Conservation (phyloP, 768 basidiomycete genomes). For the Leccinum ochraceum region DNA sequence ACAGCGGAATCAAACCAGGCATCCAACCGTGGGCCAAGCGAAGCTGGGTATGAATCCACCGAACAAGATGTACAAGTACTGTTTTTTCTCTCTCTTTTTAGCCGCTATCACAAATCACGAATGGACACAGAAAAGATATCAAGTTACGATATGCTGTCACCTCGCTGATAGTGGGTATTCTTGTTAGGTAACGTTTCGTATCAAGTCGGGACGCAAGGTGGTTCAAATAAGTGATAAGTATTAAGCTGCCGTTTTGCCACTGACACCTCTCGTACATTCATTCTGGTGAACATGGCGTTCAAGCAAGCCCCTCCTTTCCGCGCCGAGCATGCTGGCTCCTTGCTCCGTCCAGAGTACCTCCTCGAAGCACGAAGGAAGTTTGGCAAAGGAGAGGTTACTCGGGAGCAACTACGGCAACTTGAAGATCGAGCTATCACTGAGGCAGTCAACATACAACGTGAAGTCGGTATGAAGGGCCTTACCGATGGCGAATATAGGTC, state of each 20-base stretch:
- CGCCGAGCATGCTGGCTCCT: slow-evolving; percentile 46
- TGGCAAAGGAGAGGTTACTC: slow-evolving; percentile 35
- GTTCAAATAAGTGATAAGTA: too few relatives aligned
- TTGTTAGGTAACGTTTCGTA: background rate
- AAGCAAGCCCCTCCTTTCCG: slow-evolving; percentile 42
- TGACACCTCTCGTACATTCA: background rate
- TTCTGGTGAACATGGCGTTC: slow-evolving; percentile 12
- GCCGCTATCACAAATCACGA: too few relatives aligned
- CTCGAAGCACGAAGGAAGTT: slow-evolving; percentile 39
- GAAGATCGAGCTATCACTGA: slow-evolving; percentile 41
- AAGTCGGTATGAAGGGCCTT: background rate
- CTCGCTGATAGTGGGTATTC: too few relatives aligned
- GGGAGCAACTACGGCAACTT: slow-evolving; percentile 36
- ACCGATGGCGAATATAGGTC: background rate
- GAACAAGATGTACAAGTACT: too few relatives aligned
- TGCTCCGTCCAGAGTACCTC: slow-evolving; percentile 42
- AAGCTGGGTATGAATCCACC: too few relatives aligned
- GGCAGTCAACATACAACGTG: slow-evolving; percentile 36
- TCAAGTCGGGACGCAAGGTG: too few relatives aligned
- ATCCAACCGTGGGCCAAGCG: too few relatives aligned
- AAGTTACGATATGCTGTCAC: too few relatives aligned
- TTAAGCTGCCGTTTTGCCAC: too few relatives aligned
- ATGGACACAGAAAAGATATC: too few relatives aligned
- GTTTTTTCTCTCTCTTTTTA: too few relatives aligned
- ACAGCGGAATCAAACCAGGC: too few relatives aligned